Evolutionary conservation across 2,329 filamentous ascomycete species (phyloP), one percentile per base, ranked within the genome.

Genomic region (Aspergillus proliferans): DNA sequence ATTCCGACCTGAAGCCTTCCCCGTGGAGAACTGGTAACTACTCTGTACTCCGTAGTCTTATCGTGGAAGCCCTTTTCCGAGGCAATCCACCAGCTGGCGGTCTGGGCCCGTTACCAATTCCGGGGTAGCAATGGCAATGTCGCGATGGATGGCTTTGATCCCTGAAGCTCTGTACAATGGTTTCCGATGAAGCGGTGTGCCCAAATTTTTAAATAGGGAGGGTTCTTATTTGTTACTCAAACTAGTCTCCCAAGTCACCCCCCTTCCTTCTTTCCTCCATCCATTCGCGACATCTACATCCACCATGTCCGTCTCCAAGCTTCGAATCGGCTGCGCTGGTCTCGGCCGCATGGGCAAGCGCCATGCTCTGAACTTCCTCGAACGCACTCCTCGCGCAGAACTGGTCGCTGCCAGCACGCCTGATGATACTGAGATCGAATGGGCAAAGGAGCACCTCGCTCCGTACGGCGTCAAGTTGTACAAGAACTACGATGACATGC

Each of bases 401-500:
- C 63, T 80, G 24, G 71, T 79, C 22, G 76, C 76, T 26, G 76
- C 69, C 14, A 76, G 70, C 51, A 73, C 73, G 1, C 74, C 74
- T 1, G 74, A 76, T 19, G 59, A 67, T 12, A 62, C 60, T 3
- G 76, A 77, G 54, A 61, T 75, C 18, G 62, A 72, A 45, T 81
- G 78, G 78, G 79, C 76, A 4, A 70, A 71, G 52, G 58, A 66
- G 46, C 67, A 76, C 53, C 73, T 82, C 8, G 74, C 71, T 46
- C 76, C 76, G 3, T 76, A 66, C 56, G 79, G 77, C 9, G 76
- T 79, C 43, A 75, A 65, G 46, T 56, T 80, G 19, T 82, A 81
- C 66, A 69, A 66, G 47, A 67, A 78, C 62, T 82, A 75, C 57
- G 77, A 80, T 43, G 72, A 79, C 50, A 79, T 83, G 78, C 69